Evolutionary conservation across 495 filamentous ascomycete species (phyloP).

Genomic region (Elasticomyces elasticus): DNA sequence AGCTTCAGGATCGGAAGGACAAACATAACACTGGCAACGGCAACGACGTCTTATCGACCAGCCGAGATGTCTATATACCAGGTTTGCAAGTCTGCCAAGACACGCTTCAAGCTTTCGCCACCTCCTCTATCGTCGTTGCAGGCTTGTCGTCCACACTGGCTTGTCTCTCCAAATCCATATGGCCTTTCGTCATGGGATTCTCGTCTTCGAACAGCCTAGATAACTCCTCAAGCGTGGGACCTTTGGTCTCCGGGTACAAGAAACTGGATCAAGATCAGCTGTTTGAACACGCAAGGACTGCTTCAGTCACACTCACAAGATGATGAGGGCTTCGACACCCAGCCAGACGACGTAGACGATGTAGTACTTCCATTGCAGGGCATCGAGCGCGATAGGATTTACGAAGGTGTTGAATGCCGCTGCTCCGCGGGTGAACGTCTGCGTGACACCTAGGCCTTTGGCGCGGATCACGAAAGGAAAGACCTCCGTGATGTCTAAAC

Average conservation of each 20-base stretch:
- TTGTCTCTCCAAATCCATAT: background rate
- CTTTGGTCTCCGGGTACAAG: slow-evolving; percentile 21
- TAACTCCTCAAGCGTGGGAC: slow-evolving; percentile 16
- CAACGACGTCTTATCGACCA: no score
- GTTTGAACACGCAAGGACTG: no score
- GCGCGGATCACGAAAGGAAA: slow-evolving; percentile 11
- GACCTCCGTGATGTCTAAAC: slow-evolving; percentile 7
- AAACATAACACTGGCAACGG: no score
- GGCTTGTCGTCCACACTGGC: background rate
- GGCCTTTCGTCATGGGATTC: slow-evolving; percentile 5
- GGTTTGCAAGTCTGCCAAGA: no score
- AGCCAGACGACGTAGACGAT: slow-evolving; percentile 13
- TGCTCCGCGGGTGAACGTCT: slow-evolving; percentile 5
- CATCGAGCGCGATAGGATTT: slow-evolving; percentile 27
- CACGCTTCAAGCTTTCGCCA: background rate
- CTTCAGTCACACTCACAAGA: no score
- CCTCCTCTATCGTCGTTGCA: background rate
- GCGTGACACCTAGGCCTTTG: slow-evolving; percentile 11
- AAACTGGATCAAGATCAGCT: no score
- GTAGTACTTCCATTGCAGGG: slow-evolving; percentile 8
- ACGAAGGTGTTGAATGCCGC: slow-evolving; percentile 38
- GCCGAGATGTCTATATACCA: no score
- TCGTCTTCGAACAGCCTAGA: slow-evolving; percentile 22
- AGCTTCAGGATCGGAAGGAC: no score
- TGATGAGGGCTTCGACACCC: slow-evolving; percentile 4